Percentiles rank a stretch among this genome's conserved stretches.
phyloP scores from a whole-genome alignment of 2,329 filamentous ascomycete genomes.

The Xylariaceae sp. region DNA sequence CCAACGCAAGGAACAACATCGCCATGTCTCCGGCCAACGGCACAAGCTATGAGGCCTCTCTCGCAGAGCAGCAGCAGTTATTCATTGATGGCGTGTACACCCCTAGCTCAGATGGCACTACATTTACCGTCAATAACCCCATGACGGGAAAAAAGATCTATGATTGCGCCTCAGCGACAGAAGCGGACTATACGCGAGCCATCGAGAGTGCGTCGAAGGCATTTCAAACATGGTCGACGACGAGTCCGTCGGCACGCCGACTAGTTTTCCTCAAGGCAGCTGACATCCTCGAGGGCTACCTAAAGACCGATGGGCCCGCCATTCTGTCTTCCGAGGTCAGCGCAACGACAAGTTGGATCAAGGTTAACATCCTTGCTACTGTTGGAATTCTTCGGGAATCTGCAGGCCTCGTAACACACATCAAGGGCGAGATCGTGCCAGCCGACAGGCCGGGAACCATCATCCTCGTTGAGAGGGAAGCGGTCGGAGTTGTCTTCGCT shows the following conservation, averaged over 20 bases:
- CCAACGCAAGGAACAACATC: no score
- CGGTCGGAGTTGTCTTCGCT: conserved; percentile 72
- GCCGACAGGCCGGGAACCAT: conserved; percentile 43
- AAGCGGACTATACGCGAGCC: conserved; percentile 12
- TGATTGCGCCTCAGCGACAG: conserved; percentile 13
- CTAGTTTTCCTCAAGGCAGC: conserved; percentile 68
- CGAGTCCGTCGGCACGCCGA: conserved; percentile 49
- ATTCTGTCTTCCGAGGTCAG: conserved; percentile 55
- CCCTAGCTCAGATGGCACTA: conserved; percentile 10
- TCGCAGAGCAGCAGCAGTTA: conserved; percentile 10
- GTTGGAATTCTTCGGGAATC: conserved; percentile 39
- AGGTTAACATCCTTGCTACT: conserved; percentile 37
- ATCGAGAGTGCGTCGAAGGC: conserved; percentile 12
- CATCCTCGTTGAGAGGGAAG: conserved; percentile 64
- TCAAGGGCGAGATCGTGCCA: conserved; percentile 29
- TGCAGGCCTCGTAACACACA: conserved; percentile 35
- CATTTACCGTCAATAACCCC: conserved; percentile 15
- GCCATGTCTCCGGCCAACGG: neutral
- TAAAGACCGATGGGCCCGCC: conserved; percentile 55
- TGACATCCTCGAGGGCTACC: conserved; percentile 53
- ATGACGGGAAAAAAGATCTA: conserved; percentile 15
- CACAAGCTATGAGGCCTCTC: neutral
- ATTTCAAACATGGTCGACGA: conserved; percentile 15
- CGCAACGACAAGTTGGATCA: conserved; percentile 36
- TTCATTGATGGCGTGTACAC: conserved; percentile 9